These are phyloP conservation scores for Pulveroboletus sp. DNA, from an alignment of 768 basidiomycete species.

Conservation along the genomic window DNA sequence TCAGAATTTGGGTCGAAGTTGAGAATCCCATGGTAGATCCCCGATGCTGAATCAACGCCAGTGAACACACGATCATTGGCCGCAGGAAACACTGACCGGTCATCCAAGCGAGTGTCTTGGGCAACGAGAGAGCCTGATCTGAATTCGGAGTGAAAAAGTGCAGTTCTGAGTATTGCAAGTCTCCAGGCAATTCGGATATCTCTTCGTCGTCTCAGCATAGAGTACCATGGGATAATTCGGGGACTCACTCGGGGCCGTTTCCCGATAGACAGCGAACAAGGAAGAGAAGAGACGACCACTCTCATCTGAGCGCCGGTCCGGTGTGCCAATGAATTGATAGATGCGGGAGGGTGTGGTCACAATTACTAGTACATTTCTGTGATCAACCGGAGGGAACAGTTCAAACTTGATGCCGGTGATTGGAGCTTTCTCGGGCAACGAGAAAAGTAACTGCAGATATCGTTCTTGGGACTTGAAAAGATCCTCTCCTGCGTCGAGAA, in stretches of 20 bases:
- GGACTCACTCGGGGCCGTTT: constrained; percentile 72
- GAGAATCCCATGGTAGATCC: constrained; percentile 81
- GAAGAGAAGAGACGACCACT: constrained; percentile 67
- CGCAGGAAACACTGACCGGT: constrained; percentile 51
- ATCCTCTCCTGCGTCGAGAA: constrained; percentile 87
- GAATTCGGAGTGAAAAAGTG: constrained; percentile 73
- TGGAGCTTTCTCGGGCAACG: constrained; percentile 74
- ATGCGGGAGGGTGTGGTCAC: constrained; percentile 84
- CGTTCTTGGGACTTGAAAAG: constrained; percentile 88
- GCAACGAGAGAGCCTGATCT: constrained; percentile 62
- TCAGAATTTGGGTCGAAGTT: constrained; percentile 66
- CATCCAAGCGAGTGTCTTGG: constrained; percentile 84
- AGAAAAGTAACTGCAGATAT: constrained; percentile 67
- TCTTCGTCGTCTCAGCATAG: constrained; percentile 45
- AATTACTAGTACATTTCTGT: constrained; percentile 63
- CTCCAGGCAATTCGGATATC: constrained; percentile 86
- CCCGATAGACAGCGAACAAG: constrained; percentile 70
- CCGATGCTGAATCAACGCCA: constrained; percentile 52
- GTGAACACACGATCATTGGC: not conserved
- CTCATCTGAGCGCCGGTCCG: constrained; percentile 69
- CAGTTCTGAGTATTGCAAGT: constrained; percentile 68
- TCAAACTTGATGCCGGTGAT: constrained; percentile 85
- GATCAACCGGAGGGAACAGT: constrained; percentile 60
- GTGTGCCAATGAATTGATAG: constrained; percentile 79
- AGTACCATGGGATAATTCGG: not conserved